Evolutionary conservation across 768 basidiomycete genomes (phyloP).

Genomic region (Leccinum variicolor): DNA sequence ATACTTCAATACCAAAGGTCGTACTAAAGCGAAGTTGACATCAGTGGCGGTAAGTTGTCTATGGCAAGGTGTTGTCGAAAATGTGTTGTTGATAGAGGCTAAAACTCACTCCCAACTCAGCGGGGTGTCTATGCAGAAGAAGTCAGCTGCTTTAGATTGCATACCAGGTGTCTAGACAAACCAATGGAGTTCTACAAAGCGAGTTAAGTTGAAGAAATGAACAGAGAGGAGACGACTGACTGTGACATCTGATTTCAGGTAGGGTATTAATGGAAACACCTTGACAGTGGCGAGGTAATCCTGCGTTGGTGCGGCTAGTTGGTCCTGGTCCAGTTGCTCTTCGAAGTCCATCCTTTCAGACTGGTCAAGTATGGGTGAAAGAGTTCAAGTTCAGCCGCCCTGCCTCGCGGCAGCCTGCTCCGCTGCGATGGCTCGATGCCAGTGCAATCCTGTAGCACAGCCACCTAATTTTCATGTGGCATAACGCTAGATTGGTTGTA

Average conservation of each 20-base stretch:
- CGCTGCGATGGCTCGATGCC: neutral
- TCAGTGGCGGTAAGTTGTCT: conserved; percentile 84
- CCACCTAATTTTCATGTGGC: neutral
- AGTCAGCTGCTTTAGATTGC: neutral
- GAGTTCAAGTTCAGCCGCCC: neutral
- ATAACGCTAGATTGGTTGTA: no score
- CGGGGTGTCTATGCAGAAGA: conserved; percentile 51
- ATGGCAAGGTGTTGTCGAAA: conserved; percentile 5
- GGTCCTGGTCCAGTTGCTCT: conserved; percentile 25
- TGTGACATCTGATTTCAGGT: conserved; percentile 63
- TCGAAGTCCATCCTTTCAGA: conserved; percentile 35
- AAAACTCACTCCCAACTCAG: conserved; percentile 75
- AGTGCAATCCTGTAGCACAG: neutral
- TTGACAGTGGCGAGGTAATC: conserved; percentile 60
- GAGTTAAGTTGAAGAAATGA: conserved; percentile 6
- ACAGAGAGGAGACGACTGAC: conserved; percentile 42
- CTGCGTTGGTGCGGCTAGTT: conserved; percentile 48
- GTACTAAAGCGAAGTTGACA: conserved; percentile 75
- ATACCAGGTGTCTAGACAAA: conserved; percentile 7
- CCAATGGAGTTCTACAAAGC: conserved; percentile 25
- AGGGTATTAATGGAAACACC: conserved; percentile 80
- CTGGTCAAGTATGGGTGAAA: neutral
- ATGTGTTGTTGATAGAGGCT: neutral
- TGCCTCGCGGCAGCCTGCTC: neutral
- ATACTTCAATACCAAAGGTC: conserved; percentile 77